A percentile compares a stretch with the other conserved stretches of the same genome.
Evolutionary conservation across 495 filamentous ascomycete species (phyloP).

Genomic region (Lasiosphaeria hispida): DNA sequence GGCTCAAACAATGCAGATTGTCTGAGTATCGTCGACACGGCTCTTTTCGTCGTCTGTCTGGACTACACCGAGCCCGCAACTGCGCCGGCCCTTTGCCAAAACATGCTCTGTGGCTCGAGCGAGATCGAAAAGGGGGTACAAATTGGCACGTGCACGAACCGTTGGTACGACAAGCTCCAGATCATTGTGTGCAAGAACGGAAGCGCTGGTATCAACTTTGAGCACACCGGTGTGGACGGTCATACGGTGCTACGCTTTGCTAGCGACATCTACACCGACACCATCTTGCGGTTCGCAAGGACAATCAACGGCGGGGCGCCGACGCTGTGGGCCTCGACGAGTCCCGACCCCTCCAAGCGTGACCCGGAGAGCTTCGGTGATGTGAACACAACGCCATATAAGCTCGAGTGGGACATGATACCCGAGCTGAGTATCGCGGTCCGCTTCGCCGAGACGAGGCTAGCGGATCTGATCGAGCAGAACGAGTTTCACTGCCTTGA

Average conservation of each 20-base stretch:
- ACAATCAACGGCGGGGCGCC: conserved; percentile 96
- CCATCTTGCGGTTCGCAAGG: conserved; percentile 91
- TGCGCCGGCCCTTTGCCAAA: conserved; percentile 81
- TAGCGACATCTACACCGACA: conserved; percentile 95
- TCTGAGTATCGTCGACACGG: conserved; percentile 89
- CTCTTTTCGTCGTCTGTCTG: conserved; percentile 86
- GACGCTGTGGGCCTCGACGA: conserved; percentile 83
- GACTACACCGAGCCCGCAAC: conserved; percentile 85
- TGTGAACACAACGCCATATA: conserved; percentile 90
- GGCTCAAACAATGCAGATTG: conserved; percentile 94
- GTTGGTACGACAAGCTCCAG: conserved; percentile 99
- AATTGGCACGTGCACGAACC: conserved; percentile 94
- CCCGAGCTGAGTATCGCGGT: conserved; percentile 89
- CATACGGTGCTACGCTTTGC: conserved; percentile 96
- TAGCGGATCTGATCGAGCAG: conserved; percentile 93
- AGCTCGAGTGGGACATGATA: conserved; percentile 96
- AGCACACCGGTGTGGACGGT: conserved; percentile 96
- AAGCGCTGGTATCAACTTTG: conserved; percentile 97
- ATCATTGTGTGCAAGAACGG: conserved; percentile 99
- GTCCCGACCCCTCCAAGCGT: conserved; percentile 89
- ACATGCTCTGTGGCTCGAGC: conserved; percentile 96
- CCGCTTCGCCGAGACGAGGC: conserved; percentile 90
- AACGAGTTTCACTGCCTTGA: conserved; percentile 95
- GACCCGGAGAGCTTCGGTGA: conserved; percentile 93
- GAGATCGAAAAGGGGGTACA: conserved; percentile 91